Base-by-base conservation (phyloP, 306 rosid species). In the Vigna mungo region DNA sequence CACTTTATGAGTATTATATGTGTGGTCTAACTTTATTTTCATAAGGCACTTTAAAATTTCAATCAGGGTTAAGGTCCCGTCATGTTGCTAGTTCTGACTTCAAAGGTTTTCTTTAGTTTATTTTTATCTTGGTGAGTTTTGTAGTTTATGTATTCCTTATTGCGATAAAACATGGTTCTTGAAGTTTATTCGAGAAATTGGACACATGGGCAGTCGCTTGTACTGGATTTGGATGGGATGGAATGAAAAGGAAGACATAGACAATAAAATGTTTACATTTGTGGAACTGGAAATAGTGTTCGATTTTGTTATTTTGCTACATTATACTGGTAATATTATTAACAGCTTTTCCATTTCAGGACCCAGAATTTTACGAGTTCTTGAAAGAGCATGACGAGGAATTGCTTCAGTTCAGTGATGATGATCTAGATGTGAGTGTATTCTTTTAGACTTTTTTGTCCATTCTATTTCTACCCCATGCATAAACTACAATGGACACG, bases 301-400 rank as follows among this genome's bases (percentile, higher is more conserved):
- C 67, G 68, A 79, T 46, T 13, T 71, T 21, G 76, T 21, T 72
- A 12, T 81, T 32, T 21, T 17, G 13, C 71, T 73, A 61, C 34
- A 56, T 61, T 72, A n/a, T 51, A 4, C 48, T 70, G 41, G 21
- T 36, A 34, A 69, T 71, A 83, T 84, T 82, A 62, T 37, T 80
- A 71, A 80, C 54, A 74, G 16, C 67, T 72, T 79, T 78, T 79
- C 75, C 49, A 18, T 82, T 41, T 18, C 89, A 94, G 98, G 98
- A 94, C 47, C 97, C 94, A 9, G 97, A 92, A 72, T 92, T 94
- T 78, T 94, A 70, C 1, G 91, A 89, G 82, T 94, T 81, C 80
- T 83, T 92, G 90, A 86, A 84, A 77, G 90, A 92, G 85, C 91
- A 90, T 63, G 97, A 92, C 81, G 27, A 87, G 81, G 92, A 88